Percentiles rank a stretch among this genome's conserved stretches.
Conservation (phyloP, 345 rosid genomes). For the Brassica carinata region DNA sequence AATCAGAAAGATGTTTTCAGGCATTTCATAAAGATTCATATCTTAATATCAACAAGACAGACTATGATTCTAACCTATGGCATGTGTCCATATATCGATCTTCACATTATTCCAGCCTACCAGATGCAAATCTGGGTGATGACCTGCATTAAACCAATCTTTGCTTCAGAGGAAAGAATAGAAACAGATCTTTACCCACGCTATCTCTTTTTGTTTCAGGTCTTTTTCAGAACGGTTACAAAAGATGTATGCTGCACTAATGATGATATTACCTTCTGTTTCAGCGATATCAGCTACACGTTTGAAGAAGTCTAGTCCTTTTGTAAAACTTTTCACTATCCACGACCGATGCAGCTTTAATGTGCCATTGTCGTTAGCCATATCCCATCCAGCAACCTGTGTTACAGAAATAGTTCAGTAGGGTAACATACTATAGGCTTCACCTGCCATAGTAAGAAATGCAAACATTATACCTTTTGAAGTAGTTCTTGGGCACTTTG, state of each 20-base stretch:
- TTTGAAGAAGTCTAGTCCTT: conserved; percentile 82
- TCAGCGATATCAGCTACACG: conserved; percentile 81
- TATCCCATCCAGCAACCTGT: conserved; percentile 81
- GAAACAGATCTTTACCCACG: background rate
- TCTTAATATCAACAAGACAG: conserved; percentile 9
- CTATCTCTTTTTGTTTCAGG: background rate
- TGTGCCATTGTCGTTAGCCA: conserved; percentile 67
- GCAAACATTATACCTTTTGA: conserved; percentile 54
- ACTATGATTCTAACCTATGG: conserved; percentile 64
- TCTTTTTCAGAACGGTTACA: background rate
- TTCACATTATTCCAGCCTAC: conserved; percentile 94
- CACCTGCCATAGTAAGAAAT: background rate
- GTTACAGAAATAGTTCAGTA: background rate
- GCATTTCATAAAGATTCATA: conserved; percentile 11
- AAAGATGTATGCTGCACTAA: background rate
- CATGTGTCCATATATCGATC: conserved; percentile 94
- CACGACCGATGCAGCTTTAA: conserved; percentile 73
- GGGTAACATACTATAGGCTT: background rate
- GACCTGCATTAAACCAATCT: conserved; percentile 57
- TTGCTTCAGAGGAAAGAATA: conserved; percentile 7
- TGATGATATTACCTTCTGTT: conserved; percentile 61
- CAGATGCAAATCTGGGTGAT: conserved; percentile 98
- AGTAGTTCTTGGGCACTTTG: conserved; percentile 62
- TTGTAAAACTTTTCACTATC: conserved; percentile 76
- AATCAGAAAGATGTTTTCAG: background rate